phyloP scores from a whole-genome alignment of 768 basidiomycete genomes.

The Coprinopsis sp. region DNA sequence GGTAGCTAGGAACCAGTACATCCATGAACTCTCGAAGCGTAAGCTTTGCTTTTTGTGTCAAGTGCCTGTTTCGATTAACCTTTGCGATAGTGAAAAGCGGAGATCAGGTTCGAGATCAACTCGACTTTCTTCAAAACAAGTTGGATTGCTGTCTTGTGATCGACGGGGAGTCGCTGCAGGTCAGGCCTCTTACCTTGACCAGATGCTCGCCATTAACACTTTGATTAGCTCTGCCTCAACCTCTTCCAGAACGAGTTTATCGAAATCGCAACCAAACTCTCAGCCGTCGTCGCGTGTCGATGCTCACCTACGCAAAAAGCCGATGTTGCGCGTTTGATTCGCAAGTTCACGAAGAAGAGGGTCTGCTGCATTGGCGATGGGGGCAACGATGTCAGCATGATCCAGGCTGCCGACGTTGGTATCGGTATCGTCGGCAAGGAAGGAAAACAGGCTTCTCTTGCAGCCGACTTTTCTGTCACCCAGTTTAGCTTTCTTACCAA shows the following conservation, averaged over 20 bases:
- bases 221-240: conserved; percentile 75
- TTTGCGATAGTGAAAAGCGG: conserved; percentile 69
- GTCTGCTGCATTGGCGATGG: conserved; percentile 99
- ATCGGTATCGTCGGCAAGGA: conserved; percentile 99
- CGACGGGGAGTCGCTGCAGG: conserved; percentile 94
- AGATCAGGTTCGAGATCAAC: conserved; percentile 77
- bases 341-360: conserved; percentile 85
- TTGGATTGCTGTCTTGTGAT: conserved; percentile 97
- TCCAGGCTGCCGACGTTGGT: conserved; percentile 97
- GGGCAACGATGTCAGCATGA: conserved; percentile 99
- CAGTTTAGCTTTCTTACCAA: conserved; percentile 97
- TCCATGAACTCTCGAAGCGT: conserved; percentile 95
- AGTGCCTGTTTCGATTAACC: conserved; percentile 2
- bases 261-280: conserved; percentile 91
- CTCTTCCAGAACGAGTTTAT: conserved; percentile 93
- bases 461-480: conserved; percentile 96
- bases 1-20: conserved; percentile 94
- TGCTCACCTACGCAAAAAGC: conserved; percentile 99
- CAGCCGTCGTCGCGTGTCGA: conserved; percentile 94
- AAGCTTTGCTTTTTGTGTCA: conserved; percentile 22
- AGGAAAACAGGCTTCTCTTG: conserved; percentile 97
- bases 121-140: conserved; percentile 93
- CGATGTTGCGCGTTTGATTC: conserved; percentile 91
- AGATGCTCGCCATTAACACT: not conserved
- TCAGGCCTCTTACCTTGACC: conserved; percentile 24